Conservation (phyloP, 331 rosid species). For the Rosa hybrid region DNA sequence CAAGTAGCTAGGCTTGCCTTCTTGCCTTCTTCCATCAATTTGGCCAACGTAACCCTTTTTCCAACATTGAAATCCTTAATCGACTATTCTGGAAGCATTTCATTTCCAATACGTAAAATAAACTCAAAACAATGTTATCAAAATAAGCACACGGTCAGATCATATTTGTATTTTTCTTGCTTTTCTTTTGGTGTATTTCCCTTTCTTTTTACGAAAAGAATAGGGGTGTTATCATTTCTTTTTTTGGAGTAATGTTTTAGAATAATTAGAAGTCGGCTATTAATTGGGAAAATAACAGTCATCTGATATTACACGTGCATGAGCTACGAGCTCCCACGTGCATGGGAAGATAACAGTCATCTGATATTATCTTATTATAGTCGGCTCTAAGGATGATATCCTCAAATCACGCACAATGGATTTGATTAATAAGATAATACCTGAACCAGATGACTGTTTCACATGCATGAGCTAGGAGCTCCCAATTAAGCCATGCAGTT, state of each 20-base stretch:
- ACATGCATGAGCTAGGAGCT: constrained; percentile 1
- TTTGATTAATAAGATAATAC: background rate
- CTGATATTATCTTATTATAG: too few relatives aligned
- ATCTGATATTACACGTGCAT: too few relatives aligned
- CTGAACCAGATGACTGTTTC: background rate
- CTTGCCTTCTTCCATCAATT: background rate
- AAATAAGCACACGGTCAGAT: background rate
- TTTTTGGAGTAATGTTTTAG: background rate
- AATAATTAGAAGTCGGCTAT: background rate
- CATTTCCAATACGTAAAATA: background rate
- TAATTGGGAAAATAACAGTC: background rate
- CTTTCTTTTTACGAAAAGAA: background rate
- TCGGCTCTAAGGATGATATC: background rate
- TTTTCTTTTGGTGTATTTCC: background rate
- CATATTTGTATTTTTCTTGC: background rate
- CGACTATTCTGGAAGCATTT: background rate
- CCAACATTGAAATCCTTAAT: background rate
- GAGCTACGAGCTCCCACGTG: too few relatives aligned
- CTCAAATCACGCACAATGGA: background rate
- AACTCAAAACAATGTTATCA: background rate
- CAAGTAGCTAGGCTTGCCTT: background rate
- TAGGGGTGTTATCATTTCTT: background rate
- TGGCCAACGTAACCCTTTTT: background rate
- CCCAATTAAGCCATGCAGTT: background rate
- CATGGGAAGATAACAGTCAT: too few relatives aligned